Evolutionary conservation across 805 yeast species (phyloP).

Genomic region (Jamesozyma spencerorum): DNA sequence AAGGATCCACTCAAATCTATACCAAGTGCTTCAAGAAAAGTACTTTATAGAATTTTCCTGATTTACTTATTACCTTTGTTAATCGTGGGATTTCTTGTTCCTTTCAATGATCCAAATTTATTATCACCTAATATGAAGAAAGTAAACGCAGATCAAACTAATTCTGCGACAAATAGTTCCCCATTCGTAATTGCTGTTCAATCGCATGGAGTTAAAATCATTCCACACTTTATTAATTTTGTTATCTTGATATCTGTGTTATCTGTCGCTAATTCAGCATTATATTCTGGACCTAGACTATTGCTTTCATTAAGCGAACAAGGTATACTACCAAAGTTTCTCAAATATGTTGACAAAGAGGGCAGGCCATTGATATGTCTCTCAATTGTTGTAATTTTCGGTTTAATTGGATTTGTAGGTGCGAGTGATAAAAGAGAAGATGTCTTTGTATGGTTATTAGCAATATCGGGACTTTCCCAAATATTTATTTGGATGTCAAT

Average conservation of each 20-base stretch:
- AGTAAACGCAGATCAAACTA: constrained; percentile 28
- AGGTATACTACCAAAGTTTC: constrained; percentile 41
- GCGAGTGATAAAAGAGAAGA: constrained; percentile 47
- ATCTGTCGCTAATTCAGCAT: constrained; percentile 70
- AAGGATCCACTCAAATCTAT: constrained; percentile 41
- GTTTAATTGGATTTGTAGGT: constrained; percentile 51
- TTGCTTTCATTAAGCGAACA: constrained; percentile 43
- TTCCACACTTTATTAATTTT: constrained; percentile 64
- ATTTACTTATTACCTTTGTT: constrained; percentile 48
- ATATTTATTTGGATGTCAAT: constrained; percentile 74
- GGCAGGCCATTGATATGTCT: constrained; percentile 51
- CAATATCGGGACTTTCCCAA: constrained; percentile 72
- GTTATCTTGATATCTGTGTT: constrained; percentile 62
- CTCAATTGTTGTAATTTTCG: constrained; percentile 36
- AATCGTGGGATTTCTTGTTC: constrained; percentile 63
- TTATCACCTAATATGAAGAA: constrained; percentile 41
- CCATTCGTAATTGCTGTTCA: constrained; percentile 59
- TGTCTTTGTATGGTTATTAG: constrained; percentile 67
- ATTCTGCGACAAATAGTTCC: constrained; percentile 34
- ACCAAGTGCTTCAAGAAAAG: constrained; percentile 52
- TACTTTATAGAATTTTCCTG: constrained; percentile 46
- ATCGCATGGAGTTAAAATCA: constrained; percentile 50
- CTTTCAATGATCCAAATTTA: constrained; percentile 42
- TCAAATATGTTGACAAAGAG: constrained; percentile 38
- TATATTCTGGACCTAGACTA: constrained; percentile 54